phyloP scores from a whole-genome alignment of 192 early-diverging fungal species.

The Mortierella alpina region DNA sequence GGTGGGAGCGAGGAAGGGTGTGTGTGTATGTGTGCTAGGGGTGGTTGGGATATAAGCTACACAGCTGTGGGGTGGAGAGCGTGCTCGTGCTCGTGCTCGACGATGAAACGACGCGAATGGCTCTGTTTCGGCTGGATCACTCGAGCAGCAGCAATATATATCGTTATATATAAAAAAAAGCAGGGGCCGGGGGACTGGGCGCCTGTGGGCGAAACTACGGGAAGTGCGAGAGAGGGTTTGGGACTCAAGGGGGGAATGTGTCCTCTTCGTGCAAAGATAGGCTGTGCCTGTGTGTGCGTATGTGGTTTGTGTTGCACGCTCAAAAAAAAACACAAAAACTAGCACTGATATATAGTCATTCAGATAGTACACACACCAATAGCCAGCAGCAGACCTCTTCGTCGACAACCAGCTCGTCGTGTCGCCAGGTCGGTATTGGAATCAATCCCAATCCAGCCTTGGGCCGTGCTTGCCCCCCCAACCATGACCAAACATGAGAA shows the following conservation, averaged over 20 bases:
- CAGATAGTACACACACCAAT: too few relatives aligned
- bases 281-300: not conserved
- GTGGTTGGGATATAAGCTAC: not conserved
- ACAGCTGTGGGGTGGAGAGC: not conserved
- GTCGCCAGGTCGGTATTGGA: constrained; percentile 20
- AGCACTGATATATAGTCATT: too few relatives aligned
- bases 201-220: not conserved
- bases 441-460: constrained; percentile 46
- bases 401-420: not conserved
- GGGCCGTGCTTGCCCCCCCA: not conserved
- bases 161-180: not conserved
- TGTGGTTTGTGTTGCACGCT: not conserved
- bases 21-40: too few relatives aligned
- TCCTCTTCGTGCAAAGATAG: not conserved
- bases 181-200: not conserved
- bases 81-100: too few relatives aligned
- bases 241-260: not conserved
- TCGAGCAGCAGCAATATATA: not conserved
- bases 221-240: too few relatives aligned
- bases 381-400: not conserved
- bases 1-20: too few relatives aligned
- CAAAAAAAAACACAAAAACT: not conserved
- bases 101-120: too few relatives aligned
- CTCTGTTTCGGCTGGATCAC: too few relatives aligned
- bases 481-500: constrained; percentile 1